These are phyloP conservation scores for Aureobasidium musti DNA, from an alignment of 2,329 filamentous ascomycete genomes.

Conservation along the genomic window DNA sequence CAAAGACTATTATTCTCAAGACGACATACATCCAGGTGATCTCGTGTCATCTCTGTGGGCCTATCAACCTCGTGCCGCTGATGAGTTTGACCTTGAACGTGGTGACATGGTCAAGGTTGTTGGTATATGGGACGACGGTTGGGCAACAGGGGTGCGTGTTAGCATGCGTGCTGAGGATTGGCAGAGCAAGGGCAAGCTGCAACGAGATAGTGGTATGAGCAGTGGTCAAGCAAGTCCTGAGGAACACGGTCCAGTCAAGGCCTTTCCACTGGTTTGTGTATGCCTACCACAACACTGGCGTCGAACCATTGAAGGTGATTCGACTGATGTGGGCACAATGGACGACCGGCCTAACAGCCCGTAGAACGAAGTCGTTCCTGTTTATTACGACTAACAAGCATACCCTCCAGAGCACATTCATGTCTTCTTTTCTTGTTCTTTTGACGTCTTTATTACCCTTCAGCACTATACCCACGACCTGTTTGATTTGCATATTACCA, in stretches of 20 bases:
- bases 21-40: constrained; percentile 91
- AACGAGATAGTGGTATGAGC: constrained; percentile 92
- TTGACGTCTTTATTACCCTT: constrained; percentile 15
- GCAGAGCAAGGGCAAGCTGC: constrained; percentile 66
- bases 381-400: constrained; percentile 29
- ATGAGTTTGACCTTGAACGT: constrained; percentile 90
- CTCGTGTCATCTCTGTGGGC: constrained; percentile 92
- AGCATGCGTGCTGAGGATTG: constrained; percentile 85
- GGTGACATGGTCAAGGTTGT: constrained; percentile 98
- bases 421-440: not conserved
- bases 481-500: constrained; percentile 20
- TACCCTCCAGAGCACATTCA: constrained; percentile 24
- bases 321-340: constrained; percentile 37
- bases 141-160: constrained; percentile 89
- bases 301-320: constrained; percentile 91
- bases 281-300: constrained; percentile 95
- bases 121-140: constrained; percentile 98
- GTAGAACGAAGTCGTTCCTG: constrained; percentile 27
- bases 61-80: constrained; percentile 88
- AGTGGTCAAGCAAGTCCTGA: constrained; percentile 60
- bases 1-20: constrained; percentile 98
- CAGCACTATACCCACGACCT: constrained; percentile 24
- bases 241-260: constrained; percentile 78
- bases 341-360: constrained; percentile 25
- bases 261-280: constrained; percentile 94